A percentile compares a stretch with the other conserved stretches of the same genome.
Evolutionary conservation across 176 grass and related monocot genomes (phyloP).

Genomic region (maize (Zea mays)): DNA sequence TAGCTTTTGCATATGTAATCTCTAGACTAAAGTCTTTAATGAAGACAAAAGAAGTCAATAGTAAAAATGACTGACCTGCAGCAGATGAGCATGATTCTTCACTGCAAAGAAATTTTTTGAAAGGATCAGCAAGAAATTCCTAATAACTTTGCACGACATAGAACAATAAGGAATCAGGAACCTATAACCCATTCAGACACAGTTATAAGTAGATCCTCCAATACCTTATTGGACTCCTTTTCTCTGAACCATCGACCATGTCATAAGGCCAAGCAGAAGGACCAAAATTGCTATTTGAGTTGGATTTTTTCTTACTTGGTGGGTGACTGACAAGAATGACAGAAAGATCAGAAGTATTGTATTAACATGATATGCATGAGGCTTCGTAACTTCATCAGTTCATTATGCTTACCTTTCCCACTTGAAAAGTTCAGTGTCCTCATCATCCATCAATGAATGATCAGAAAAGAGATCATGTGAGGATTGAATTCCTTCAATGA

Average conservation of each 20-base stretch:
- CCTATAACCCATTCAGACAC: constrained; percentile 19
- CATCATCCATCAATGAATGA: constrained; percentile 31
- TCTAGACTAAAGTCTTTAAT: constrained; percentile 26
- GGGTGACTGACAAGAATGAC: constrained; percentile 31
- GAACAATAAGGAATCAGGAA: constrained; percentile 25
- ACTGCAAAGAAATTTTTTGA: constrained; percentile 45
- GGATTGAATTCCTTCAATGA: constrained; percentile 33
- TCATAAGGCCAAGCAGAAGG: constrained; percentile 44
- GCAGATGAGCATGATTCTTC: constrained; percentile 54
- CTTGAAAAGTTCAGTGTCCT: constrained; percentile 35
- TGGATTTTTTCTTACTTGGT: constrained; percentile 35
- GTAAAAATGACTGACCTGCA: constrained; percentile 44
- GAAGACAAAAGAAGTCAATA: constrained; percentile 12
- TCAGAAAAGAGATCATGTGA: constrained; percentile 41
- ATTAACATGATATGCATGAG: constrained; percentile 10
- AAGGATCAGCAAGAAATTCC: constrained; percentile 26
- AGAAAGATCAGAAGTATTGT: constrained; percentile 24
- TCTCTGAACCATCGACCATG: constrained; percentile 45
- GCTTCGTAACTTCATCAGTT: background rate
- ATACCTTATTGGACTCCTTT: constrained; percentile 53
- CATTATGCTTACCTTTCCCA: constrained; percentile 49
- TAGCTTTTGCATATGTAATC: background rate
- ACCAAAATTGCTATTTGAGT: constrained; percentile 35
- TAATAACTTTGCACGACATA: constrained; percentile 16
- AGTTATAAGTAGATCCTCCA: constrained; percentile 10